Percentiles rank a stretch among this genome's conserved stretches.
These are phyloP conservation scores for Podaxis sp. DNA, from an alignment of 768 basidiomycete genomes.

Conservation along the genomic window DNA sequence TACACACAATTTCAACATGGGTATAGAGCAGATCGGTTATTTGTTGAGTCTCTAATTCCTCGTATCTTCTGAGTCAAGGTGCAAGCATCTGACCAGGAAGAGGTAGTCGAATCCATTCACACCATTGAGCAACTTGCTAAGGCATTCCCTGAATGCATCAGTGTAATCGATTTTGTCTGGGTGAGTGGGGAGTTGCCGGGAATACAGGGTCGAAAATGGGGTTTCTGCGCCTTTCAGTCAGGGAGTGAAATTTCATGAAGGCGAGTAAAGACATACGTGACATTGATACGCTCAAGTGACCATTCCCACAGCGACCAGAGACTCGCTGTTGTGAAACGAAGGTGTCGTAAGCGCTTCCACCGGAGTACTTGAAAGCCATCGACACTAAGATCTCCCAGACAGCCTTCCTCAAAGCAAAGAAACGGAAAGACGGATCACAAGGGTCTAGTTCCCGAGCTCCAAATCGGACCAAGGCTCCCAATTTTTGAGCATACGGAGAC, in stretches of 20 bases:
- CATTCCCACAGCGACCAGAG: neutral
- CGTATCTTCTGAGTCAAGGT: neutral
- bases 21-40: neutral
- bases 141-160: neutral
- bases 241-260: no score
- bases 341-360: neutral
- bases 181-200: neutral
- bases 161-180: neutral
- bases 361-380: neutral
- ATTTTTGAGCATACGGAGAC: neutral
- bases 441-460: neutral
- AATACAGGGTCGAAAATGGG: neutral
- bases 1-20: neutral
- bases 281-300: neutral
- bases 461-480: neutral
- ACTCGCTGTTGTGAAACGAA: neutral
- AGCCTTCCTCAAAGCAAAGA: neutral
- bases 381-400: neutral
- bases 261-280: neutral
- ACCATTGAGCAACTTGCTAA: neutral
- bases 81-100: neutral
- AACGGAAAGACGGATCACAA: neutral
- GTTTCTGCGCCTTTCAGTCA: neutral
- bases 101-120: neutral
- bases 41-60: neutral